Base-by-base conservation (phyloP, 441 rosid genomes). In the Capsella rubella region DNA sequence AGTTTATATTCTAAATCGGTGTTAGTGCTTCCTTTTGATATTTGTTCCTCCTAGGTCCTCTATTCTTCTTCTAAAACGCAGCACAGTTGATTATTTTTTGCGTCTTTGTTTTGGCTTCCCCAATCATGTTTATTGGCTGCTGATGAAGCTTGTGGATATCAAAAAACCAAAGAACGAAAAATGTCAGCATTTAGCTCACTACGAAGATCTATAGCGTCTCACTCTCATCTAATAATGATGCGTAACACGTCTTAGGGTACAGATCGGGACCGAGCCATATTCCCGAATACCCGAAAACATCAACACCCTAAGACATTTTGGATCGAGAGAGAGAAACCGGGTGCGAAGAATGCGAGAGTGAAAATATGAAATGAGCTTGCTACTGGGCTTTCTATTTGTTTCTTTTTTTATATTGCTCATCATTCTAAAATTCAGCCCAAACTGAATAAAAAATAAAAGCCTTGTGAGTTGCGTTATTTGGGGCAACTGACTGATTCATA, bases 1-100 rank as follows among this genome's bases (percentile, higher is more conserved):
- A 65, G 45, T 65, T 65, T 37, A 29, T 57, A 56, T 73, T 59
- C 28, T 47, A 46, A 55, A 56, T 56, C 28, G 4, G n/a, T 54
- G 29, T 34, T 46, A 37, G 49, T 34, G 50, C 11, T 64, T 43
- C 25, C n/a, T 21, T 53, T 46, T 52, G 69, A 14, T 52, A 52
- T 56, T 5, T 12, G 25, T 43, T 35, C 27, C 15, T 35, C 42
- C 9, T 31, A 43, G 2, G 25, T 21, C 34, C 1, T 9, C 21
- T 34, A 14, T 45, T n/a, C 16, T 45, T 18, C 50, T 43, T 11
- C 1, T 40, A 40, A 40, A 40, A 1, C 1, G n/a, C 43, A 43
- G 16, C 51, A 46, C 25, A 46, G 25, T 4, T 18, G 2, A 16
- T 47, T 3, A 11, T 47, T 47, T 16, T 32, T 32, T 34, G 28